These are phyloP conservation scores for Aspergillus intermedius DNA, from an alignment of 2,329 filamentous ascomycete species.

Conservation along the genomic window DNA sequence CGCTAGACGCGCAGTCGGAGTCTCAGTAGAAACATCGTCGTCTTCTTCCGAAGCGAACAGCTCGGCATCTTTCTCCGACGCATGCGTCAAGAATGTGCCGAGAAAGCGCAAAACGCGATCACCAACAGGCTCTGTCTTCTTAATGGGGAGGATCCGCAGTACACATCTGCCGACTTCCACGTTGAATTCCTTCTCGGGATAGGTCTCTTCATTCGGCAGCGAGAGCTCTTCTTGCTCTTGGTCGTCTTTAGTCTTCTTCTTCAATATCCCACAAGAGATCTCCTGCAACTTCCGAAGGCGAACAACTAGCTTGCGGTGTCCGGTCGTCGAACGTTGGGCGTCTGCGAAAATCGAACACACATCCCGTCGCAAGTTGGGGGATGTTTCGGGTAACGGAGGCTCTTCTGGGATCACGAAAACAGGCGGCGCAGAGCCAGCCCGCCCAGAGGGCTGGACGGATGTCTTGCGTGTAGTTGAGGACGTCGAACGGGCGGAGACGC, in stretches of 20 bases:
- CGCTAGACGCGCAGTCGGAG: conserved; percentile 73
- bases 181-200: conserved; percentile 83
- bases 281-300: conserved; percentile 88
- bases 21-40: conserved; percentile 68
- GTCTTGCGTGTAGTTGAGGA: conserved; percentile 32
- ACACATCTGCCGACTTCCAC: conserved; percentile 77
- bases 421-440: conserved; percentile 51
- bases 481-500: conserved; percentile 33
- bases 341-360: conserved; percentile 68
- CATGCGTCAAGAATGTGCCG: conserved; percentile 74
- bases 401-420: conserved; percentile 58
- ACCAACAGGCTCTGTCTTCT: conserved; percentile 83
- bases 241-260: conserved; percentile 27
- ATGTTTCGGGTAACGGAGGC: conserved; percentile 29
- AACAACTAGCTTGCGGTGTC: conserved; percentile 82
- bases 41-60: conserved; percentile 56
- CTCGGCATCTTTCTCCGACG: conserved; percentile 61
- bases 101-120: conserved; percentile 81
- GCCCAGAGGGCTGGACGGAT: conserved; percentile 69
- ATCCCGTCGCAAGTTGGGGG: conserved; percentile 60
- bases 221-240: conserved; percentile 48
- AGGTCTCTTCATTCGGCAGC: conserved; percentile 52
- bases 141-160: conserved; percentile 73
- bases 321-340: conserved; percentile 82
- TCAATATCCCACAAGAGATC: conserved; percentile 59